Evolutionary conservation across 2,329 filamentous ascomycete species (phyloP), one percentile per base, ranked within the genome.

Genomic region (Botrytis hyacinthi): DNA sequence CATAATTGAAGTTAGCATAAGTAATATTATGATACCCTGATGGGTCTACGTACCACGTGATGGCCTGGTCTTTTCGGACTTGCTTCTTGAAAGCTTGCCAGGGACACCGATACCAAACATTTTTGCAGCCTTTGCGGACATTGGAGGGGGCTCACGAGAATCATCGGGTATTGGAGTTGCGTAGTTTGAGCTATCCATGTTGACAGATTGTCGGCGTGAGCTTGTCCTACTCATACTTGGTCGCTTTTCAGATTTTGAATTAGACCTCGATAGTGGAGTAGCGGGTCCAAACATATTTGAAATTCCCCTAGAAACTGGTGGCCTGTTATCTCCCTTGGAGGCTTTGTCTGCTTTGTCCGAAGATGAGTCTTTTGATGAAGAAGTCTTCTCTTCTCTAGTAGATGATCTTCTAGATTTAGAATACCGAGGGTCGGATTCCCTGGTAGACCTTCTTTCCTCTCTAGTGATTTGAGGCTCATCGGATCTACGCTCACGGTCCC

Each of bases 111-210:
- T 82, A 77, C 84, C 94, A 89, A 96, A 89, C 70, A 95, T 83
- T 82, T 91, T 94, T 46, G 93, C 93, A 42, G 93, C 93, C 82
- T 97, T 97, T 63, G 89, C 87, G 12, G 91, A 87, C 80, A 93
- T 87, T 70, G 89, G 87, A 4, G 86, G 86, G 60, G 76, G 75
- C n/a, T 63, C 75, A 65, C 65, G 69, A 37, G 86, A 84, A 46
- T 92, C 89, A 44, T 94, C 93, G 3, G 91, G 89, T 14, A 93
- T 92, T 5, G 93, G 92, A 32, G 92, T 93, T 63, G 88, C 86
- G 74, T 95, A 84, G 12, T 90, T 92, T 20, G 32, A 48, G 42
- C 84, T 82, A 57, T 87, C 85, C 75, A 90, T 87, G 71, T 93
- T 92, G 26, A 92, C 82, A 0, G 93, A 92, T 75, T 90, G 86